Evolutionary conservation across 352 stramenopile genomes (phyloP), one percentile per base, ranked within the genome.

Genomic region (Phytophthora tubulina): DNA sequence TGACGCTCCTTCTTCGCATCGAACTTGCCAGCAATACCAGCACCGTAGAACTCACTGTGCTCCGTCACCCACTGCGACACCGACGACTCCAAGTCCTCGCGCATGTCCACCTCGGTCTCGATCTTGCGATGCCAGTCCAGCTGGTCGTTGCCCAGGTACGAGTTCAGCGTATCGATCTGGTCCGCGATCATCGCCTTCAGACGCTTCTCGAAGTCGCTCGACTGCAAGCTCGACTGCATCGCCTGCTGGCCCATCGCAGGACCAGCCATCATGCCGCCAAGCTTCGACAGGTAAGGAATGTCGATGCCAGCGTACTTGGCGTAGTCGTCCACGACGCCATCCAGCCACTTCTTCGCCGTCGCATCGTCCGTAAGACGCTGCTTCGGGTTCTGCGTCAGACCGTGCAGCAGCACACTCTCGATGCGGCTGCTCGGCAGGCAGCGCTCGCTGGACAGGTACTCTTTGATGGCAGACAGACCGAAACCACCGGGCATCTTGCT

Each of bases 401-500:
- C 75, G 59, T 96, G 88, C 10, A 96, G 75, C 36, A 97, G 63
- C 30, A 95, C 89, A 64, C 87, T 93, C 56, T 96, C 89, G 44
- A 91, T 84, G 32, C 89, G 81, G 41, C 86, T 75, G 13, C 83
- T 78, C 11, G 85, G 85, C n/a, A 97, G 66, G 45, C 85, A 92
- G 14, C 89, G 88, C 70, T 96, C 89, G 4, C 56, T 79, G 4
- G 84, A 79, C 59, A 96, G 67, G 62, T 96, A 86, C 10, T 87
- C 72, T 62, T 92, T 92, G 52, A 95, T 86, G 15, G 85, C 81
- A 44, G 85, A 89, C 10, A 92, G 69, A 57, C 84, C 79, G 50
- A 97, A 97, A 11, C 90, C 89, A 65, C 90, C 90, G 41, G 90
- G 89, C 79, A 97, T 92, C 72, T 91, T 93, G 46, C 82, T 74